phyloP scores from a whole-genome alignment of 495 filamentous ascomycete species.

The Rostrohypoxylon terebratum region DNA sequence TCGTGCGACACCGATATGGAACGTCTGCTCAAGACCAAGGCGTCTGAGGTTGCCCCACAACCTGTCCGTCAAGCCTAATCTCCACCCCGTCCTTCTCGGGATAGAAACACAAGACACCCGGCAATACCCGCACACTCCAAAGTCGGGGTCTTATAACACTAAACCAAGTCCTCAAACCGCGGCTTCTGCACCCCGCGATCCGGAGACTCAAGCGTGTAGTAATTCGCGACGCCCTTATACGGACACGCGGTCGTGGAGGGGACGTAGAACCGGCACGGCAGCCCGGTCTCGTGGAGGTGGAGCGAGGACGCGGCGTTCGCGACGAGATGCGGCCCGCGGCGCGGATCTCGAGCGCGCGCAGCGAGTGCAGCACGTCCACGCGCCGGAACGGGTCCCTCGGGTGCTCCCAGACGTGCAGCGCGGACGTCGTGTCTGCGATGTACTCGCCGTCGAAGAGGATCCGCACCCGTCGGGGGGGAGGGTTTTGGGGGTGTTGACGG shows the following conservation, averaged over 20 bases:
- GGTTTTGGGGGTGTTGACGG: constrained; percentile 50
- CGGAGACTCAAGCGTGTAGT: constrained; percentile 51
- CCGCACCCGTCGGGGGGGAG: constrained; percentile 50
- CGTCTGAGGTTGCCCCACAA: constrained; percentile 13
- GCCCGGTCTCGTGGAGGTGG: constrained; percentile 64
- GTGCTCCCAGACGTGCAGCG: constrained; percentile 55
- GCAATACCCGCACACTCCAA: constrained; percentile 56
- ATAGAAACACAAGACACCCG: constrained; percentile 65
- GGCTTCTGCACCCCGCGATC: constrained; percentile 31
- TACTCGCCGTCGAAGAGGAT: constrained; percentile 45
- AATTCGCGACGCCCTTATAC: constrained; percentile 69
- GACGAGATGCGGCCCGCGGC: constrained; percentile 42
- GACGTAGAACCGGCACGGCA: constrained; percentile 66
- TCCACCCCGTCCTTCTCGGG: constrained; percentile 64
- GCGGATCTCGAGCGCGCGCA: constrained; percentile 23
- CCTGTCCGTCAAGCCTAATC: constrained; percentile 59
- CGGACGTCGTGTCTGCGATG: constrained; percentile 52
- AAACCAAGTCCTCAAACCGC: constrained; percentile 61
- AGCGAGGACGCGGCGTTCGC: constrained; percentile 54
- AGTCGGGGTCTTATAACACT: constrained; percentile 69
- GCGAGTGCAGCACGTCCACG: constrained; percentile 23
- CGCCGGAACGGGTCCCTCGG: constrained; percentile 33
- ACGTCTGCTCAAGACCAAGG: constrained; percentile 13
- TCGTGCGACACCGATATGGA: too few species aligned
- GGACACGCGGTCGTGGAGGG: constrained; percentile 62